These are phyloP conservation scores for Candida sithepensis DNA, from an alignment of 805 yeast genomes.

Conservation along the genomic window DNA sequence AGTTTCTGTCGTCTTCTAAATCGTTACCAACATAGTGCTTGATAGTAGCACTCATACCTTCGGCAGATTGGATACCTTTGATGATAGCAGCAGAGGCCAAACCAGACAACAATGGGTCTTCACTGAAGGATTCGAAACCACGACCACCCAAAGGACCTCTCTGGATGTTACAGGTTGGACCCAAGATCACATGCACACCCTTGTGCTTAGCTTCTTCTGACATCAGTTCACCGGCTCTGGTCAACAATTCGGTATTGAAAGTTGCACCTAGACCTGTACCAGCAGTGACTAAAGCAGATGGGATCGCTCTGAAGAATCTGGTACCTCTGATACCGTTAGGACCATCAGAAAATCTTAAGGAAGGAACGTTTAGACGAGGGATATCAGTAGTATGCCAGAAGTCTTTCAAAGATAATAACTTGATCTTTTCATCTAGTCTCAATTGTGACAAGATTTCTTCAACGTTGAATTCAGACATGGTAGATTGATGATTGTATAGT, in stretches of 20 bases:
- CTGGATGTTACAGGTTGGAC: constrained; percentile 39
- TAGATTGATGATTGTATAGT: too few relatives aligned
- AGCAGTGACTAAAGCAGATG: constrained; percentile 45
- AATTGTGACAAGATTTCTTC: constrained; percentile 21
- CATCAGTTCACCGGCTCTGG: constrained; percentile 40
- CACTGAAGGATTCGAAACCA: constrained; percentile 20
- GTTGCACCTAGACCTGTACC: constrained; percentile 47
- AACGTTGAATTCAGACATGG: constrained; percentile 11
- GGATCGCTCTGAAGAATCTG: constrained; percentile 37
- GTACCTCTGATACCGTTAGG: constrained; percentile 50
- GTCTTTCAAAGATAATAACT: constrained; percentile 32
- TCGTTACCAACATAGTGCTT: constrained; percentile 67
- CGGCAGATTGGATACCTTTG: constrained; percentile 48
- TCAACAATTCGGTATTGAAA: constrained; percentile 38
- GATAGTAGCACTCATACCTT: constrained; percentile 52
- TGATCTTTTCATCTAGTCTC: constrained; percentile 29
- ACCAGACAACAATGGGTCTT: constrained; percentile 36
- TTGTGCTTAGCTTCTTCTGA: constrained; percentile 42
- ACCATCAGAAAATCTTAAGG: constrained; percentile 39
- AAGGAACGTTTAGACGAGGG: constrained; percentile 34
- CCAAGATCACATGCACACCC: constrained; percentile 39
- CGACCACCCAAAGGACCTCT: constrained; percentile 43
- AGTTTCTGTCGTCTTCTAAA: constrained; percentile 52
- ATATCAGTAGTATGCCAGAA: constrained; percentile 40
- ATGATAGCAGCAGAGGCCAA: constrained; percentile 45